Evolutionary conservation across 305 asterid genomes (phyloP).

Genomic region (Fraxinus platypoda): DNA sequence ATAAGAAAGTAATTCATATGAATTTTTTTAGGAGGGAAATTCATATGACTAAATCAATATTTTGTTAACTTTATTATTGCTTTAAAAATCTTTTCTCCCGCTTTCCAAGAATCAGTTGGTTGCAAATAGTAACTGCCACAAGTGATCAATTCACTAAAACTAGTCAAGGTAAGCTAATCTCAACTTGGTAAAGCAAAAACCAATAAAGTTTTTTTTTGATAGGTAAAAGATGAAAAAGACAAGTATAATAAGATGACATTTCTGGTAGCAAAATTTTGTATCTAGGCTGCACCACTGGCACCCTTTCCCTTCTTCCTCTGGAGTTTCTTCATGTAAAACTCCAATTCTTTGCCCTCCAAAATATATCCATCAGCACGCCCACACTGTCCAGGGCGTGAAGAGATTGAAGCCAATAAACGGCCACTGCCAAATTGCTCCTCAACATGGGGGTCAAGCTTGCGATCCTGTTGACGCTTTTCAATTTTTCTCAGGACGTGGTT

Average conservation of each 20-base stretch:
- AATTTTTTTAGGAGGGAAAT: background rate
- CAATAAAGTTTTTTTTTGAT: no score
- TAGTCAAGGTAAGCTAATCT: background rate
- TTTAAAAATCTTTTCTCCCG: background rate
- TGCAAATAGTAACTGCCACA: background rate
- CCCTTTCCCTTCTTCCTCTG: conserved; percentile 64
- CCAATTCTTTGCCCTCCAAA: conserved; percentile 58
- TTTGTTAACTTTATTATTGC: background rate
- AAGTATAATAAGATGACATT: background rate
- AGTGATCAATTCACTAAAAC: background rate
- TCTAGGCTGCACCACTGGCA: conserved; percentile 33
- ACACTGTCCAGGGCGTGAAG: conserved; percentile 84
- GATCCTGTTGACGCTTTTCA: conserved; percentile 57
- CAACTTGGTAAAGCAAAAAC: background rate
- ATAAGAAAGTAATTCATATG: background rate
- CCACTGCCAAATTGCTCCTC: conserved; percentile 79
- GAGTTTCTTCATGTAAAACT: conserved; percentile 55
- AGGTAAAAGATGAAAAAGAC: background rate
- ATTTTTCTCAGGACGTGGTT: conserved; percentile 59
- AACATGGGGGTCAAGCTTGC: conserved; percentile 59
- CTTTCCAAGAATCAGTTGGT: background rate
- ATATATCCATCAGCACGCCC: conserved; percentile 73
- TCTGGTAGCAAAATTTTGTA: background rate
- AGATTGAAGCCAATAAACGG: conserved; percentile 61
- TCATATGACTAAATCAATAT: background rate